Evolutionary conservation across 176 grass and related monocot species (phyloP), one percentile per base, ranked within the genome.

Genomic region (Eleusine coracana): DNA sequence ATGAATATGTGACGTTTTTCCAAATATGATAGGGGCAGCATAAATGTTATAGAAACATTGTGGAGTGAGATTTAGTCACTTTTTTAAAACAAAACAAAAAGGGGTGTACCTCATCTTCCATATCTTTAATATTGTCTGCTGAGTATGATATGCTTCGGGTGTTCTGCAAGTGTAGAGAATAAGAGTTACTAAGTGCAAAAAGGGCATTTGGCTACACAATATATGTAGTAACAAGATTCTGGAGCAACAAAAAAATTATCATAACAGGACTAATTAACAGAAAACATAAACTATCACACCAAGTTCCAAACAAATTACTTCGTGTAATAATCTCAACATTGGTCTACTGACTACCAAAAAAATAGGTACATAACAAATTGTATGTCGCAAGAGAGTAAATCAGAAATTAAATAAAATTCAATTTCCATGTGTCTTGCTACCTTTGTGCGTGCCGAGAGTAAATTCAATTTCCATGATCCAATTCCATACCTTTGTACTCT

Each of bases 51-150:
- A 11, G 44, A 46, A 46, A 11, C 4, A 71, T 28, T 25, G 39
- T 10, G 21, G 38, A 71, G 42, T 14, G 11, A 48, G 10, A 64
- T 29, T 62, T 62, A 62, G 59, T 66, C 5, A 65, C 11, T 36
- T 36, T 29, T 66, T 3, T 8, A 7, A 7, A 67, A 59, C 15
- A 6, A 58, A 41, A 9, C 15, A 37, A 21, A 41, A 64, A 78
- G 65, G 64, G 83, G 68, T 46, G 71, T 75, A 98, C 92, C 90
- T 98, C 87, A 69, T 88, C 84, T 76, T 93, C 88, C 88, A 95
- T 85, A 77, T 75, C 46, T 75, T 84, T 82, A 76, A 92, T 82
- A 46, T 77, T 79, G 5, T 87, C 78, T 76, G 83, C 77, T 81
- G 76, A 62, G 63, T 87, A 86, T 36, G 79, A 71, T 79, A 75